Conservation (phyloP, 805 yeast species). For the Wickerhamomyces ciferrii region DNA sequence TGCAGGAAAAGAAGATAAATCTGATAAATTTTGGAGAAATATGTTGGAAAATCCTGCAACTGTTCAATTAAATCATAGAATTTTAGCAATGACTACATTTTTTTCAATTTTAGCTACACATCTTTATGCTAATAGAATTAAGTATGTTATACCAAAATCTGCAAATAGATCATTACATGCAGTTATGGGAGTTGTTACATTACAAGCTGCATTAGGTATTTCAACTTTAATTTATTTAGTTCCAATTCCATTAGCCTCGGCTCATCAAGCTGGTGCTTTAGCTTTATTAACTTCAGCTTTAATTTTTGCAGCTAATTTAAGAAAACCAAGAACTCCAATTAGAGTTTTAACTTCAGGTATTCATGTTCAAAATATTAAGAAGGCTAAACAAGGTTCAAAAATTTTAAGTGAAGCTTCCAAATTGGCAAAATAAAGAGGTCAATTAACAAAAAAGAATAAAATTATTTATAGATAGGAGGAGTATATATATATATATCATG, state of each 20-base stretch:
- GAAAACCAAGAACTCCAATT: conserved; percentile 47
- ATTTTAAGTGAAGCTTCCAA: conserved; percentile 31
- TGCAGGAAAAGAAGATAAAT: conserved; percentile 58
- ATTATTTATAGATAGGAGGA: neutral
- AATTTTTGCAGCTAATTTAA: conserved; percentile 50
- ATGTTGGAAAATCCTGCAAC: conserved; percentile 93
- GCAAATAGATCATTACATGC: conserved; percentile 55
- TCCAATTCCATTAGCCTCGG: conserved; percentile 89
- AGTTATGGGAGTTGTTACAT: conserved; percentile 75
- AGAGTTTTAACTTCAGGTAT: conserved; percentile 30
- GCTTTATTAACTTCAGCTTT: conserved; percentile 81
- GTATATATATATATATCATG: neutral
- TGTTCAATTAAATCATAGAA: conserved; percentile 88
- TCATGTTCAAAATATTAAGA: conserved; percentile 22
- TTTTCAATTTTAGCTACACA: conserved; percentile 66
- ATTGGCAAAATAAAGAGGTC: conserved; percentile 17
- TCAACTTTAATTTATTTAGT: conserved; percentile 81
- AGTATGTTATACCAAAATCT: conserved; percentile 46
- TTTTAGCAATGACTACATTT: conserved; percentile 79
- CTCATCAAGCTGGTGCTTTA: conserved; percentile 96
- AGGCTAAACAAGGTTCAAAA: conserved; percentile 20
- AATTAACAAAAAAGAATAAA: neutral
- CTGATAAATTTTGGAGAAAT: conserved; percentile 89
- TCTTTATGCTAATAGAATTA: conserved; percentile 55
- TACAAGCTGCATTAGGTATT: conserved; percentile 86